These are phyloP conservation scores for Cubamyces sp. DNA, from an alignment of 768 basidiomycete species.

Conservation along the genomic window DNA sequence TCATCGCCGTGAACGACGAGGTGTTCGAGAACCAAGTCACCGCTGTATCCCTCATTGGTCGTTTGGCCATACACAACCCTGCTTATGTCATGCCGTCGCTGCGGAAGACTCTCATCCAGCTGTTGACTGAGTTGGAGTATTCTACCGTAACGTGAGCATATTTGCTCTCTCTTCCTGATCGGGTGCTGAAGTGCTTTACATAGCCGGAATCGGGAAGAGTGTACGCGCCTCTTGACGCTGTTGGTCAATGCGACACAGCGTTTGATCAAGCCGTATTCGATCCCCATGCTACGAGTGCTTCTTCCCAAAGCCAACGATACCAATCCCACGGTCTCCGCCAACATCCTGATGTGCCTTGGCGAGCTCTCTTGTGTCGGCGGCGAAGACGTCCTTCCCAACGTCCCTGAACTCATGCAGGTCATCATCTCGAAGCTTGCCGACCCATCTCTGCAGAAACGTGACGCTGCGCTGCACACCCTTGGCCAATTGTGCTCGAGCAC, in stretches of 20 bases:
- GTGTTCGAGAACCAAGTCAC: constrained; percentile 90
- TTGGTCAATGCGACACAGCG: constrained; percentile 91
- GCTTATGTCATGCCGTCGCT: constrained; percentile 99
- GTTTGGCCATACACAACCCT: constrained; percentile 93
- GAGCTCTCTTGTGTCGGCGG: constrained; percentile 93
- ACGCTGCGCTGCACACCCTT: constrained; percentile 91
- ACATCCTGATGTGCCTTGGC: constrained; percentile 92
- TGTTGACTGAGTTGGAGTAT: constrained; percentile 96
- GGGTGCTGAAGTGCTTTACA: constrained; percentile 9
- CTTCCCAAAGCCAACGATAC: constrained; percentile 86
- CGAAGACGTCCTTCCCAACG: constrained; percentile 83
- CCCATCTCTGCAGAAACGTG: constrained; percentile 84
- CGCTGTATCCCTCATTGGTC: constrained; percentile 90
- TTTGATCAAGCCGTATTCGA: constrained; percentile 93
- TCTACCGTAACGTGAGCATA: constrained; percentile 79
- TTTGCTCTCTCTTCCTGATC: not conserved
- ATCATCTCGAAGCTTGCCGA: constrained; percentile 91
- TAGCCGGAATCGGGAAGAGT: constrained; percentile 89
- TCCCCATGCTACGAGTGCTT: constrained; percentile 92
- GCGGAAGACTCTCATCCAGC: constrained; percentile 92
- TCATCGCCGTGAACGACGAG: constrained; percentile 97
- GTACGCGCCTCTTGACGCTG: constrained; percentile 85
- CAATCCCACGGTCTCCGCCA: constrained; percentile 87
- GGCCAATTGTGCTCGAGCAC: constrained; percentile 97
- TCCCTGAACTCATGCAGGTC: constrained; percentile 87